Evolutionary conservation across 129 eudicot species (phyloP).

Genomic region (Flaveria sonorensis): DNA sequence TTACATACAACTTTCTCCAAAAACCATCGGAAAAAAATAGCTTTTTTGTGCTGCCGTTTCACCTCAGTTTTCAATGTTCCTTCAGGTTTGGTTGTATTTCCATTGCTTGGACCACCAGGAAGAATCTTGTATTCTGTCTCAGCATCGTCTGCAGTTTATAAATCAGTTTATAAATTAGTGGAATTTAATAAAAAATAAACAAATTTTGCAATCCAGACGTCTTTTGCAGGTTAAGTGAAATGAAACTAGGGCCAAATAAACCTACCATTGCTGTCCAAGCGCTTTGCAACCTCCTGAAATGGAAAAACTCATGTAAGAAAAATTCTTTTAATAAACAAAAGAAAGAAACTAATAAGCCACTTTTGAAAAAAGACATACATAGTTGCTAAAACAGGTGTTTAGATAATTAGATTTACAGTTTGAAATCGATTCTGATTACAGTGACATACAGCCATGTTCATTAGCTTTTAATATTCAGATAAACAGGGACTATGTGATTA

Average conservation of each 20-base stretch:
- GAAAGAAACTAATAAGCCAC: background rate
- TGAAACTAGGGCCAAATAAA: conserved; percentile 19
- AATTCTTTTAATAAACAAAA: background rate
- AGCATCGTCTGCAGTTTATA: conserved; percentile 32
- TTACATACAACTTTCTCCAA: background rate
- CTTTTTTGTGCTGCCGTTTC: background rate
- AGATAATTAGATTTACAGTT: background rate
- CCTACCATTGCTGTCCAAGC: conserved; percentile 55
- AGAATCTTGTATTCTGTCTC: conserved; percentile 86
- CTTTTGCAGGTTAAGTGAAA: conserved; percentile 6
- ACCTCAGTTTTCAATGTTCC: conserved; percentile 52
- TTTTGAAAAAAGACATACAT: background rate
- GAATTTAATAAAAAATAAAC: background rate
- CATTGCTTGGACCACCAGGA: conserved; percentile 65
- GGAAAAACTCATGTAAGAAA: background rate
- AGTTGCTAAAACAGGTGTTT: background rate
- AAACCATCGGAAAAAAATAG: no score
- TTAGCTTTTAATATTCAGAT: background rate
- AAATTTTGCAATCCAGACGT: background rate
- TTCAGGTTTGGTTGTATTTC: conserved; percentile 30
- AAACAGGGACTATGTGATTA: background rate
- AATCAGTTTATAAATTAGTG: background rate
- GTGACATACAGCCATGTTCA: background rate
- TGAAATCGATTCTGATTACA: background rate
- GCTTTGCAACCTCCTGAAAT: conserved; percentile 74